phyloP scores from a whole-genome alignment of 192 early-diverging fungal genomes.

The Funneliformis geosporum region DNA sequence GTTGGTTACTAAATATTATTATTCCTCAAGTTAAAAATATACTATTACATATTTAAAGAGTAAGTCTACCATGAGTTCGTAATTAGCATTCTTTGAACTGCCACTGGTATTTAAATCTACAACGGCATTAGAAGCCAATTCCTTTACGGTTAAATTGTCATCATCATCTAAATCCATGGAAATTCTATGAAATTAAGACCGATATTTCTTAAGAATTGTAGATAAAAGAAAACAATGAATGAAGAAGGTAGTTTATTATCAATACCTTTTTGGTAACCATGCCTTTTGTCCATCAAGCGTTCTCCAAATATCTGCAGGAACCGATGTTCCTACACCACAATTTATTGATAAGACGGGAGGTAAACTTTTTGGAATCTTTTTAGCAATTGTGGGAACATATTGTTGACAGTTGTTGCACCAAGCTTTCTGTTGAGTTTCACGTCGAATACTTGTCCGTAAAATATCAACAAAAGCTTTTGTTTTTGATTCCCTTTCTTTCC shows the following conservation, averaged over 20 bases:
- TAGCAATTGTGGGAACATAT: conserved; percentile 79
- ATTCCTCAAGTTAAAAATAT: background rate
- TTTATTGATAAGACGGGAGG: conserved; percentile 83
- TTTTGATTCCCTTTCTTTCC: conserved; percentile 33
- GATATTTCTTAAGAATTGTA: background rate
- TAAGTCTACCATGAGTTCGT: conserved; percentile 61
- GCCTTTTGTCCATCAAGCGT: conserved; percentile 38
- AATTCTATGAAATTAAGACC: conserved; percentile 42
- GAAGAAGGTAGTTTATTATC: conserved; percentile 30
- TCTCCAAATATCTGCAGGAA: conserved; percentile 56
- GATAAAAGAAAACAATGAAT: background rate
- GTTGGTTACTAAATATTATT: background rate
- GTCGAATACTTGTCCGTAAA: conserved; percentile 57
- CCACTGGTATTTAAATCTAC: conserved; percentile 31
- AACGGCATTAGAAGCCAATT: conserved; percentile 37
- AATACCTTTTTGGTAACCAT: conserved; percentile 55
- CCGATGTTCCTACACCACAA: conserved; percentile 60
- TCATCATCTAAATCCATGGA: conserved; percentile 49
- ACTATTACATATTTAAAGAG: background rate
- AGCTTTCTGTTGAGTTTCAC: conserved; percentile 74
- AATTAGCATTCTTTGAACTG: conserved; percentile 48
- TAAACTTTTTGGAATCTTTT: conserved; percentile 62
- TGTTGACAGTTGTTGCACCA: conserved; percentile 85
- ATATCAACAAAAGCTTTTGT: conserved; percentile 52
- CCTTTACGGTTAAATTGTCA: conserved; percentile 45